Evolutionary conservation across 2,329 filamentous ascomycete genomes (phyloP).

Genomic region (Arthrobotrys pseudoclavata): DNA sequence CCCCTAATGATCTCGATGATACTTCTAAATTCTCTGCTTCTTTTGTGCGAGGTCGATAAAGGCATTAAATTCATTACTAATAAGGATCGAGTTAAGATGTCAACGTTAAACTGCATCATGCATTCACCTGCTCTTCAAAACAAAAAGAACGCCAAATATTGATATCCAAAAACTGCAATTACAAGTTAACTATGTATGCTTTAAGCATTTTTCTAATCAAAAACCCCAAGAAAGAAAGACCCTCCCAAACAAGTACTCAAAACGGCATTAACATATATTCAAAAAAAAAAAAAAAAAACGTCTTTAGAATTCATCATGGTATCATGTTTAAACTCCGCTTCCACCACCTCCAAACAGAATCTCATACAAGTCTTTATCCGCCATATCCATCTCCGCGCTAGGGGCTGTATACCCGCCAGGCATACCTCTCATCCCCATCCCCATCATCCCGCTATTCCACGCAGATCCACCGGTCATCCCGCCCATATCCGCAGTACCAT

Average conservation of each 20-base stretch:
- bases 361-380: slow-evolving; percentile 59
- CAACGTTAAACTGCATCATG: neutral
- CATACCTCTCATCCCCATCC: slow-evolving; percentile 56
- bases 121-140: neutral
- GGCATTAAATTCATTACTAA: neutral
- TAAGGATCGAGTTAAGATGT: neutral
- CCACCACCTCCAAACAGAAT: slow-evolving; percentile 50
- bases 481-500: slow-evolving; percentile 30
- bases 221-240: neutral
- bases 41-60: too few species aligned
- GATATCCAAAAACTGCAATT: slow-evolving; percentile 1
- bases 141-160: slow-evolving; percentile 5
- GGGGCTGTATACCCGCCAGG: slow-evolving; percentile 40
- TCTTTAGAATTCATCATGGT: neutral
- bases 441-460: slow-evolving; percentile 36
- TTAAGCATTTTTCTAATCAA: slow-evolving; percentile 11
- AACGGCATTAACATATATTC: neutral
- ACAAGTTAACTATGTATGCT: neutral
- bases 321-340: neutral
- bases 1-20: neutral
- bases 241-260: neutral
- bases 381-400: slow-evolving; percentile 54
- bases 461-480: slow-evolving; percentile 25
- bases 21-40: too few species aligned
- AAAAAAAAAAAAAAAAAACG: neutral